Base-by-base conservation (phyloP, 208 protist genomes). In the Paratrypanosoma confusum region DNA sequence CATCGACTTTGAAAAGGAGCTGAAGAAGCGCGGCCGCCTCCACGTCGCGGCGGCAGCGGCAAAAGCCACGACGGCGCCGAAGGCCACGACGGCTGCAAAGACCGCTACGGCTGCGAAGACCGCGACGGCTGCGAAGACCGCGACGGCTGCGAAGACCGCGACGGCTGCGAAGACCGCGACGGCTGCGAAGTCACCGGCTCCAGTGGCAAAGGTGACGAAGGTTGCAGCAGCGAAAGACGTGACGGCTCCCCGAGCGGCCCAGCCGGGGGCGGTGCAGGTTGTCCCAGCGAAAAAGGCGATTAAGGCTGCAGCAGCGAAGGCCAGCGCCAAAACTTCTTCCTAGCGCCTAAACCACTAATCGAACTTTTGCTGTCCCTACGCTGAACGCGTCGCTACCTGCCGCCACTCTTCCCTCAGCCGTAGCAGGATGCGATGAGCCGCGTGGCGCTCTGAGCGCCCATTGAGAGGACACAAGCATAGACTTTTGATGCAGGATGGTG, bases 1-100 rank as follows among this genome's bases (percentile, higher is more conserved):
- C 6, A 31, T 86, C 14, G 60, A 84, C 27, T 37, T 84, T 24
- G 58, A 69, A 25, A 75, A 73, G 29, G 71, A 76, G 24, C 27
- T 83, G n/a, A 33, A 61, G 35, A 70, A 70, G 47, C n/a, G n/a
- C n/a, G n/a, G n/a, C n/a, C n/a, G n/a, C n/a, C 38, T 55, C n/a
- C 45, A 39, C 10, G 21, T 45, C 8, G 41, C 44, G 0, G 51
- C 53, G 21, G 21, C 22, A 5, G 51, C 29, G 32, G 43, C 54
- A 3, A 68, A 59, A 24, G 14, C 27, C 1, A 51, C 16, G 11
- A 40, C 16, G 3, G 41, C 31, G 42, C 31, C 38, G 40, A 62
- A 53, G 29, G 27, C 39, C 37, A 29, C 37, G 28, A 39, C 34
- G 26, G 23, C 33, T 31, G 33, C 24, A 13, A 25, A 2, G 26